A percentile compares a stretch with the other conserved stretches of the same genome.
Conservation (phyloP, 169 alveolate genomes). For the Cryptosporidium baileyi region DNA sequence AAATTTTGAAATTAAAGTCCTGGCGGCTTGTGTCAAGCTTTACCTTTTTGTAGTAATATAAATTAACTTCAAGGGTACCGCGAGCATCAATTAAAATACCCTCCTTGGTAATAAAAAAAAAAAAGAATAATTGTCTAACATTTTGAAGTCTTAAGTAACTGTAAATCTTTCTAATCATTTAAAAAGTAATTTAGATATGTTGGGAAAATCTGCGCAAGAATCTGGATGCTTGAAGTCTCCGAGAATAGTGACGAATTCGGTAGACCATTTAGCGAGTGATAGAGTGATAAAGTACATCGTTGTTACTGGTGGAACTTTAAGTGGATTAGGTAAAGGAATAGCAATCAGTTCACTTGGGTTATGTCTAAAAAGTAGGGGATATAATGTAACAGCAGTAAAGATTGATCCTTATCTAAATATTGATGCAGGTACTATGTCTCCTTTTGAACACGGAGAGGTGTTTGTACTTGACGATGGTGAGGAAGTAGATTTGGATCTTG, state of each 20-base stretch:
- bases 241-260: not conserved
- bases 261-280: constrained; percentile 21
- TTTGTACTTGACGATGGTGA: constrained; percentile 95
- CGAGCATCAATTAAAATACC: too few species aligned
- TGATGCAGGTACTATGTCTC: constrained; percentile 95
- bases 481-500: constrained; percentile 97
- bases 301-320: constrained; percentile 94
- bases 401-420: constrained; percentile 94
- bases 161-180: not conserved
- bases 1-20: too few species aligned
- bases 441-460: constrained; percentile 97
- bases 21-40: too few species aligned
- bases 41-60: too few species aligned
- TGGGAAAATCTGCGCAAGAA: not conserved
- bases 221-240: constrained; percentile 38
- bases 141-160: too few species aligned
- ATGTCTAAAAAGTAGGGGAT: constrained; percentile 86
- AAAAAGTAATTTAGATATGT: not conserved
- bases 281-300: constrained; percentile 83
- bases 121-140: too few species aligned
- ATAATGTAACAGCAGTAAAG: constrained; percentile 91
- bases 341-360: constrained; percentile 92
- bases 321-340: constrained; percentile 96
- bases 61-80: too few species aligned
- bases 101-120: too few species aligned